These are phyloP conservation scores for Fraxinus dipetala DNA, from an alignment of 305 asterid species.

Conservation along the genomic window DNA sequence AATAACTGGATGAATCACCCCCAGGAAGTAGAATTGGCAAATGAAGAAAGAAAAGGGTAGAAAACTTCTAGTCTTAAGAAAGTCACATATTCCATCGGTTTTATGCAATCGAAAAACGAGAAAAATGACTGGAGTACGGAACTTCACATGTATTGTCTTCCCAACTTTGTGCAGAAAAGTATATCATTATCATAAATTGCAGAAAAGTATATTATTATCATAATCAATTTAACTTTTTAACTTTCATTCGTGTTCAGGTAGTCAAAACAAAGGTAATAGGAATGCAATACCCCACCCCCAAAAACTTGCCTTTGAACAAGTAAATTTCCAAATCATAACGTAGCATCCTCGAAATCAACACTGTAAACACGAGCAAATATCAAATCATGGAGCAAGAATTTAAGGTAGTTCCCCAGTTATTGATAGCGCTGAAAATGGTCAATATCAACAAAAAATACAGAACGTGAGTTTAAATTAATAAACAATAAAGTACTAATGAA, in stretches of 20 bases:
- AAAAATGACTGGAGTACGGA: too few relatives aligned
- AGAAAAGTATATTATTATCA: not conserved
- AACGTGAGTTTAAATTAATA: not conserved
- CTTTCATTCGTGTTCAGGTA: not conserved
- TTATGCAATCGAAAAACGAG: not conserved
- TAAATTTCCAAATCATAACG: not conserved
- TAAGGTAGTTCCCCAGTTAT: not conserved
- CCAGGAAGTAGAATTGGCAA: not conserved
- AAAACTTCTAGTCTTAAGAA: not conserved
- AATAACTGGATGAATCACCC: not conserved
- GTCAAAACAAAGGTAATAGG: not conserved
- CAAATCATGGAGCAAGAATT: not conserved
- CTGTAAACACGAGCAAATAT: not conserved
- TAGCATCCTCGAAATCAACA: not conserved
- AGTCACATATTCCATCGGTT: not conserved
- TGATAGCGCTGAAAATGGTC: not conserved
- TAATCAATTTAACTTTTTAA: not conserved
- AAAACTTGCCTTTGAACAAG: not conserved
- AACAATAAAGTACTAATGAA: not conserved
- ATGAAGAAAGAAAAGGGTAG: not conserved
- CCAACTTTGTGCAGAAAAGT: not conserved
- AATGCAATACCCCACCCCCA: not conserved
- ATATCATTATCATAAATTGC: not conserved
- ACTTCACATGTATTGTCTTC: not conserved
- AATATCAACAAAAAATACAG: not conserved